phyloP scores from a whole-genome alignment of 495 filamentous ascomycete species.

The Podospora anserina region DNA sequence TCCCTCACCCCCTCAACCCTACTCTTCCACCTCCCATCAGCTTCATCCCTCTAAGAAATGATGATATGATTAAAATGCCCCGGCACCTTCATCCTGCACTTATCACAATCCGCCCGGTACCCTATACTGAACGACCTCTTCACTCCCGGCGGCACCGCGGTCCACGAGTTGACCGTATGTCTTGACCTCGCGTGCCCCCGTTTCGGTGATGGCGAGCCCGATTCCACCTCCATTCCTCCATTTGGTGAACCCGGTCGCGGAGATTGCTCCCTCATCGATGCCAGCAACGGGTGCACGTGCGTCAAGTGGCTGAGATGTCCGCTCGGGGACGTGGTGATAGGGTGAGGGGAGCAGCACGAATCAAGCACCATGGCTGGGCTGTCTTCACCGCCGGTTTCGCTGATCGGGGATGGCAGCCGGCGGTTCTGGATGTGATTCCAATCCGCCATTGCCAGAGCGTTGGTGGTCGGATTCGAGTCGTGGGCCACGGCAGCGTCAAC shows the following conservation, averaged over 20 bases:
- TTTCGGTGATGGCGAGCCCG: conserved; percentile 33
- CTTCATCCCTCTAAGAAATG: conserved; percentile 42
- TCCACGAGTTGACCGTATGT: conserved; percentile 50
- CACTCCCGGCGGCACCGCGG: conserved; percentile 48
- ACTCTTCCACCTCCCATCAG: conserved; percentile 6
- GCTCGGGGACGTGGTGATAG: conserved; percentile 24
- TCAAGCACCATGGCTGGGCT: conserved; percentile 39
- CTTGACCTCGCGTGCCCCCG: conserved; percentile 45
- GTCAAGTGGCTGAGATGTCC: conserved; percentile 33
- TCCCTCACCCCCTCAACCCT: conserved; percentile 9
- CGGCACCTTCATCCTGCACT: conserved; percentile 73
- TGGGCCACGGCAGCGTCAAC: conserved; percentile 29
- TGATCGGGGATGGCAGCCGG: conserved; percentile 68
- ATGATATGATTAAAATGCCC: conserved; percentile 88
- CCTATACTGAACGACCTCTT: conserved; percentile 77
- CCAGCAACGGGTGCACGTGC: conserved; percentile 37
- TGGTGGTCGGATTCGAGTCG: conserved; percentile 29
- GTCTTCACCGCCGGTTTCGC: conserved; percentile 59
- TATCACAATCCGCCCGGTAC: conserved; percentile 80
- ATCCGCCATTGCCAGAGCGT: conserved; percentile 40
- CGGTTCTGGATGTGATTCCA: conserved; percentile 49
- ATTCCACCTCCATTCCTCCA: conserved; percentile 21
- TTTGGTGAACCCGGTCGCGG: conserved; percentile 5
- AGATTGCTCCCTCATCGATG: conserved; percentile 22
- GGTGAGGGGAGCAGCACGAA: conserved; percentile 20